Conservation (phyloP, 2,329 filamentous ascomycete species). For the Aspergillus ochraceus region DNA sequence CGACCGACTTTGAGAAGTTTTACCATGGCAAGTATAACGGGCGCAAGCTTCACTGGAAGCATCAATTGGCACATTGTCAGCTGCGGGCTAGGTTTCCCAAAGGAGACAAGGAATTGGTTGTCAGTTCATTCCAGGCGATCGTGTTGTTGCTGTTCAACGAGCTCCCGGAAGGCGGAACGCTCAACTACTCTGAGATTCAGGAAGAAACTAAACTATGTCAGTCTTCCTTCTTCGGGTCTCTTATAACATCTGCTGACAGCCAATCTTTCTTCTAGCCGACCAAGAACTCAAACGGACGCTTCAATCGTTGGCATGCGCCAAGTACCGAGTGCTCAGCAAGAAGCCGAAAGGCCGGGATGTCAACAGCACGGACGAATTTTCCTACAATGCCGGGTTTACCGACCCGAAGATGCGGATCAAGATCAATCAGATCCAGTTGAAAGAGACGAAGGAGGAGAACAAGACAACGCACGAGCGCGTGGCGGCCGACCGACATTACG, state of each 20-base stretch:
- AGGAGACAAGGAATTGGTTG: slow-evolving; percentile 81
- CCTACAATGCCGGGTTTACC: slow-evolving; percentile 72
- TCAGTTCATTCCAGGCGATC: slow-evolving; percentile 89
- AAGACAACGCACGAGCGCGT: slow-evolving; percentile 90
- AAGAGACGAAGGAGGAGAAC: slow-evolving; percentile 94
- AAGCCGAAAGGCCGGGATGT: slow-evolving; percentile 83
- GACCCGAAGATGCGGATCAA: slow-evolving; percentile 89
- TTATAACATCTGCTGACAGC: slow-evolving; percentile 23
- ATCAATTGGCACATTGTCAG: slow-evolving; percentile 86
- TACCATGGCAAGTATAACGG: slow-evolving; percentile 91
- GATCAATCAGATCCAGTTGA: slow-evolving; percentile 97
- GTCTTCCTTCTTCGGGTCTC: slow-evolving; percentile 22
- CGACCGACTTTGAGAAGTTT: slow-evolving; percentile 78
- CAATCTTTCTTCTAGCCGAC: slow-evolving; percentile 51
- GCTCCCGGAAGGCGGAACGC: slow-evolving; percentile 58
- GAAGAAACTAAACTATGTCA: slow-evolving; percentile 70
- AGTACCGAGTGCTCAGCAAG: slow-evolving; percentile 79
- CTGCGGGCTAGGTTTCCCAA: slow-evolving; percentile 77
- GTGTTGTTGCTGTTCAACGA: slow-evolving; percentile 89
- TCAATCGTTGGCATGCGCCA: slow-evolving; percentile 91
- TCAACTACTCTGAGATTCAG: slow-evolving; percentile 75
- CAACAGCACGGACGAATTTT: slow-evolving; percentile 75
- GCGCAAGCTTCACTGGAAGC: slow-evolving; percentile 85
- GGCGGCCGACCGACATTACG: slow-evolving; percentile 84
- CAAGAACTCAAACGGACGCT: slow-evolving; percentile 83